A percentile compares a stretch with the other conserved stretches of the same genome.
phyloP scores from a whole-genome alignment of 176 grass and related monocot species.

The Alopecurus myosuroides region DNA sequence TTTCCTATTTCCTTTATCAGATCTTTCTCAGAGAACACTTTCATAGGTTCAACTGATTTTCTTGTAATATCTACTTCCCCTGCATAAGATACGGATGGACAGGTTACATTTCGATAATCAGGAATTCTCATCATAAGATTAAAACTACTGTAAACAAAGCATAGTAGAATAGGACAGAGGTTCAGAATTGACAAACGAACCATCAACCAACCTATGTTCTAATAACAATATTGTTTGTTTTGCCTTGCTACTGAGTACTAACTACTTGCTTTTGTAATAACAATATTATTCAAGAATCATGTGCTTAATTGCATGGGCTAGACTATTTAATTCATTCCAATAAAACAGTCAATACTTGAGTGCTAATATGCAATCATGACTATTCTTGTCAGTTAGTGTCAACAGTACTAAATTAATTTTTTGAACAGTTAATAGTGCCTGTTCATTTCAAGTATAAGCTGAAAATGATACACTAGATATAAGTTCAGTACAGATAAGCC shows the following conservation, averaged over 20 bases:
- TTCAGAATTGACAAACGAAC: not conserved
- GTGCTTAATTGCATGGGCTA: no score
- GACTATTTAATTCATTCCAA: not conserved
- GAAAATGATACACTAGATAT: not conserved
- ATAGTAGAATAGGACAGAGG: not conserved
- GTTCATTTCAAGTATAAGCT: not conserved
- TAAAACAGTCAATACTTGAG: not conserved
- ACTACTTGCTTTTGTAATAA: not conserved
- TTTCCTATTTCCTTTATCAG: conserved; percentile 72
- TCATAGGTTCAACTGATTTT: conserved; percentile 60
- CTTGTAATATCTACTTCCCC: conserved; percentile 53
- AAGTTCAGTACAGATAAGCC: not conserved
- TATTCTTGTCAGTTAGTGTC: not conserved
- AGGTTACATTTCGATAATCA: conserved; percentile 16
- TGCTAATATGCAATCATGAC: not conserved
- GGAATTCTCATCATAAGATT: not conserved
- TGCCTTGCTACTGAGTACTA: not conserved
- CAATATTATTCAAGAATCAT: no score
- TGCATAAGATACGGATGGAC: conserved; percentile 20
- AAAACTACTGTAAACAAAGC: not conserved
- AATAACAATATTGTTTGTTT: not conserved
- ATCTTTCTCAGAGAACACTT: conserved; percentile 90
- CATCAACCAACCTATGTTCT: not conserved
- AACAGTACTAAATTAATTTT: not conserved
- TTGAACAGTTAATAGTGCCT: not conserved